These are phyloP conservation scores for Mycena leptocephala DNA, from an alignment of 768 basidiomycete species.

Conservation along the genomic window DNA sequence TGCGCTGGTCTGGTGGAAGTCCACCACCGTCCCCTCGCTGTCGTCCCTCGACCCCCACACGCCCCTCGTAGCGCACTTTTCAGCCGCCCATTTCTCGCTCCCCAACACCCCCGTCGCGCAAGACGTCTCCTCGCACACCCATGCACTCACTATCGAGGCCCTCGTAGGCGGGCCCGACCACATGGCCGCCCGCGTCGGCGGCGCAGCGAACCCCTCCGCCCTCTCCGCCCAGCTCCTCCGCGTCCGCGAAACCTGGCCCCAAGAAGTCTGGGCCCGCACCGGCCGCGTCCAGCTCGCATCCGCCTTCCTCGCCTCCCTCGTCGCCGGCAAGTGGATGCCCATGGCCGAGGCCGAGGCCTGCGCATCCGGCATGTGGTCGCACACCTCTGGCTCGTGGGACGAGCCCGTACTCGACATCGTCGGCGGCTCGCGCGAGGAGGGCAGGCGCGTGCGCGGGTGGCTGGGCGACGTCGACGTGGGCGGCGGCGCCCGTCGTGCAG, in stretches of 20 bases:
- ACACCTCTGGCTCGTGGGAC: conserved; percentile 72
- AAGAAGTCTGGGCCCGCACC: conserved; percentile 85
- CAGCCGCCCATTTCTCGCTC: conserved; percentile 76
- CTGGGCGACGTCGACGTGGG: conserved; percentile 86
- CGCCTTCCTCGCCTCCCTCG: conserved; percentile 79
- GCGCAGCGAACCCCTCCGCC: conserved; percentile 78
- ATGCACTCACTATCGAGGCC: conserved; percentile 82
- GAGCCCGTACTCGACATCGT: conserved; percentile 85
- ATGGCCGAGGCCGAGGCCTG: conserved; percentile 87
- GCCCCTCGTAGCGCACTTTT: conserved; percentile 81
- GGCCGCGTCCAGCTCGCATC: conserved; percentile 86
- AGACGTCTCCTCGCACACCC: conserved; percentile 87
- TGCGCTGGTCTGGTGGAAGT: conserved; percentile 92
- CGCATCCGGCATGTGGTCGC: conserved; percentile 86
- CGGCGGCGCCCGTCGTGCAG: conserved; percentile 75
- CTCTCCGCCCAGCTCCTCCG: conserved; percentile 84
- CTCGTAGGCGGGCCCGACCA: conserved; percentile 85
- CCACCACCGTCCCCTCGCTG: conserved; percentile 80
- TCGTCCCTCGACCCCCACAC: conserved; percentile 81
- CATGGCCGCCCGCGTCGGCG: conserved; percentile 85
- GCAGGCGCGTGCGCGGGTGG: conserved; percentile 81
- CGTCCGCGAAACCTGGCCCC: conserved; percentile 84
- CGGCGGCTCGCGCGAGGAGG: conserved; percentile 83
- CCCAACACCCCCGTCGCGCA: conserved; percentile 84
- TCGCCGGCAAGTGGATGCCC: conserved; percentile 80